These are phyloP conservation scores for Boletus vermiculosoides DNA, from an alignment of 768 basidiomycete genomes.

Conservation along the genomic window DNA sequence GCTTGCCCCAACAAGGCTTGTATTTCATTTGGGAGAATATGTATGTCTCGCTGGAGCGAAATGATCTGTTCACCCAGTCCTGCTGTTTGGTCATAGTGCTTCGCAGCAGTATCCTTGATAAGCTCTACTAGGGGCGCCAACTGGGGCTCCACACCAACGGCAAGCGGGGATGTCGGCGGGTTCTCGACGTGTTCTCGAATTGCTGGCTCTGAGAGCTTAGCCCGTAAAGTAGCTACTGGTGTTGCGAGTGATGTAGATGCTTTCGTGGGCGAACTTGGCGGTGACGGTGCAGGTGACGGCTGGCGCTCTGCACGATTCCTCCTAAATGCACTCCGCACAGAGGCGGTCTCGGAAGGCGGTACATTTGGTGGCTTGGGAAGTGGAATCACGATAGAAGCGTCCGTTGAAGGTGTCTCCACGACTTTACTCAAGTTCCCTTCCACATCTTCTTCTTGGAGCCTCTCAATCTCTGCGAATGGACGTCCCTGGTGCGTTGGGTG, in stretches of 20 bases:
- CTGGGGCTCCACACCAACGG: slow-evolving; percentile 13
- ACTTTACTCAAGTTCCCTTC: background rate
- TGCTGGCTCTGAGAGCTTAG: slow-evolving; percentile 22
- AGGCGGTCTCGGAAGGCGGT: slow-evolving; percentile 8
- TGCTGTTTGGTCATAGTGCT: slow-evolving; percentile 37
- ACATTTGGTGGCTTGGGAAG: slow-evolving; percentile 18
- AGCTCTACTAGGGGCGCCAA: slow-evolving; percentile 32
- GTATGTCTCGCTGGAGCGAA: slow-evolving; percentile 32
- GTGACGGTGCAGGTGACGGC: slow-evolving; percentile 1
- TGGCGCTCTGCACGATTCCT: slow-evolving; percentile 2
- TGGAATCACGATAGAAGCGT: slow-evolving; percentile 25
- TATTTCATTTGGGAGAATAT: slow-evolving; percentile 29
- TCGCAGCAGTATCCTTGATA: slow-evolving; percentile 35
- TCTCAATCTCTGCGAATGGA: slow-evolving; percentile 27
- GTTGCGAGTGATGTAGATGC: background rate
- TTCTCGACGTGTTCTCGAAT: slow-evolving; percentile 19
- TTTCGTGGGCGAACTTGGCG: slow-evolving; percentile 15
- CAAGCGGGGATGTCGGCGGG: slow-evolving; percentile 10
- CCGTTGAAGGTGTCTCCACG: slow-evolving; percentile 20
- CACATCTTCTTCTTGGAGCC: slow-evolving; percentile 13
- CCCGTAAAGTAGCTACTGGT: slow-evolving; percentile 7
- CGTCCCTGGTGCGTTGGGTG: slow-evolving; percentile 8
- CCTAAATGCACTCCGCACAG: slow-evolving; percentile 27
- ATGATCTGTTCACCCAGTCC: slow-evolving; percentile 35
- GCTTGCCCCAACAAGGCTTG: slow-evolving; percentile 13